These are phyloP conservation scores for Diaporthe nobilis DNA, from an alignment of 2,329 filamentous ascomycete species.

Conservation along the genomic window DNA sequence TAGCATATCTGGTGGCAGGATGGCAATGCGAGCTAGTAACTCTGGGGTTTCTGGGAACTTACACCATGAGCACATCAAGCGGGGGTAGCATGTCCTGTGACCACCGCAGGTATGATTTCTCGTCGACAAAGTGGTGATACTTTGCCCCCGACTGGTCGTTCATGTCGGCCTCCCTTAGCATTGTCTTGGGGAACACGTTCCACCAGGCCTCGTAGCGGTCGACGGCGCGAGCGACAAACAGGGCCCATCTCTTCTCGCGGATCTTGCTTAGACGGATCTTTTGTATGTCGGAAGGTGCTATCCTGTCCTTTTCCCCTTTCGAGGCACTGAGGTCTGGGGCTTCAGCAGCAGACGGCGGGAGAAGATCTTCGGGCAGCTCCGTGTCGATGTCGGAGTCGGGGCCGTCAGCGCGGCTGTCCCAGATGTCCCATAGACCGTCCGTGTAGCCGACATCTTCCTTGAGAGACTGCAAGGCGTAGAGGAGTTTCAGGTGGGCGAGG, in stretches of 20 bases:
- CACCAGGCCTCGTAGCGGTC: conserved; percentile 80
- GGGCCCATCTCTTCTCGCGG: conserved; percentile 80
- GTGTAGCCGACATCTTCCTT: conserved; percentile 76
- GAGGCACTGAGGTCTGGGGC: conserved; percentile 20
- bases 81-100: conserved; percentile 65
- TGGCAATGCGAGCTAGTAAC: not conserved
- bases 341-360: not conserved
- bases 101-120: conserved; percentile 52
- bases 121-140: conserved; percentile 54
- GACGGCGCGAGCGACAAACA: conserved; percentile 78
- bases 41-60: conserved; percentile 44
- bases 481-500: conserved; percentile 80
- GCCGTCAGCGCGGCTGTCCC: conserved; percentile 59
- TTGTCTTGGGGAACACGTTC: conserved; percentile 53
- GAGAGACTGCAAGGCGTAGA: conserved; percentile 76
- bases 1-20: not conserved
- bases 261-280: conserved; percentile 65
- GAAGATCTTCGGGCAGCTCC: conserved; percentile 24
- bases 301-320: conserved; percentile 44
- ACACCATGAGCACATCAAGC: conserved; percentile 60
- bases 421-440: conserved; percentile 77
- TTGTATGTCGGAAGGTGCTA: conserved; percentile 53
- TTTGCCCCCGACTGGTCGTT: conserved; percentile 39
- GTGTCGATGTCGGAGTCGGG: conserved; percentile 34
- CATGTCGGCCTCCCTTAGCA: conserved; percentile 56